A percentile compares a stretch with the other conserved stretches of the same genome.
Conservation (phyloP, 1,284 basidiomycete genomes). For the Cystobasidiaceae sp. region DNA sequence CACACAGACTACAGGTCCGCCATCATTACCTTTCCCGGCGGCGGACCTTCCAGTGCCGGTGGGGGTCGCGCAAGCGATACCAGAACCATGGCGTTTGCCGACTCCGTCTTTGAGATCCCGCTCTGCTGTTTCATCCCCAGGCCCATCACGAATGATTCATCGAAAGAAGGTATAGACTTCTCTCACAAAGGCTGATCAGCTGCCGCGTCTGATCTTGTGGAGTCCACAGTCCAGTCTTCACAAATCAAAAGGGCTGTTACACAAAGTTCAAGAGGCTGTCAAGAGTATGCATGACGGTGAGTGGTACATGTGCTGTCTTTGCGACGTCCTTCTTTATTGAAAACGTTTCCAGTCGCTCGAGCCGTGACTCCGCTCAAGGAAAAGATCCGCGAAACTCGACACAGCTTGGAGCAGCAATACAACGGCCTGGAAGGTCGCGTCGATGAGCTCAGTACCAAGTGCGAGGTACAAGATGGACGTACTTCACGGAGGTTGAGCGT, state of each 20-base stretch:
- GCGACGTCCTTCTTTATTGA: too few relatives aligned
- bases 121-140: background rate
- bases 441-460: background rate
- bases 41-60: too few relatives aligned
- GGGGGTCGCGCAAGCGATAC: too few relatives aligned
- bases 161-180: too few relatives aligned
- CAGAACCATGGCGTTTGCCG: background rate
- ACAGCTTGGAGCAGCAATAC: background rate
- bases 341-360: background rate
- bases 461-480: background rate
- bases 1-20: too few relatives aligned
- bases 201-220: background rate
- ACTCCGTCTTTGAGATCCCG: conserved; percentile 1
- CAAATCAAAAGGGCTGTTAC: background rate
- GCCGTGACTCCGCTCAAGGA: conserved; percentile 7
- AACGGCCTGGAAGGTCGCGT: background rate
- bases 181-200: too few relatives aligned
- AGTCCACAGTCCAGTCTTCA: background rate
- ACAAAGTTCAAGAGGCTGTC: conserved; percentile 2
- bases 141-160: too few relatives aligned
- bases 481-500: background rate
- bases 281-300: conserved; percentile 14
- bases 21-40: too few relatives aligned
- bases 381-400: background rate
- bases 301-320: too few relatives aligned